Conservation (phyloP, 2,329 filamentous ascomycete genomes). For the Chrysoporthe cubensis region DNA sequence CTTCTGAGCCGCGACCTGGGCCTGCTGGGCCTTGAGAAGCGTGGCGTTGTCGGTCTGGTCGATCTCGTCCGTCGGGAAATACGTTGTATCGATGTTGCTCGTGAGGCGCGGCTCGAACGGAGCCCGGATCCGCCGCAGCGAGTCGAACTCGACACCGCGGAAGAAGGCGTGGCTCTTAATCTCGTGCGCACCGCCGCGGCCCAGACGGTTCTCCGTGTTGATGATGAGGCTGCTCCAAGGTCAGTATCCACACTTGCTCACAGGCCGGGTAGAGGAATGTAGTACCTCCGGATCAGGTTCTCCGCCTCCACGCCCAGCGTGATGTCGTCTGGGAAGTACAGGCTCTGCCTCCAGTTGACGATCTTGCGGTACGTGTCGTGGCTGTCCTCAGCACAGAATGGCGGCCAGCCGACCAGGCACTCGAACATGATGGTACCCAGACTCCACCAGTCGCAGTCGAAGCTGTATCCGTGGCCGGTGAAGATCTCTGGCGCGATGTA, state of each 20-base stretch:
- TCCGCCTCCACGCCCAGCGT: slow-evolving; percentile 87
- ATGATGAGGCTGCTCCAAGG: slow-evolving; percentile 77
- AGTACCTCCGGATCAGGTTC: slow-evolving; percentile 86
- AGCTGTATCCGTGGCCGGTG: slow-evolving; percentile 92
- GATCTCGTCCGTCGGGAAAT: slow-evolving; percentile 99
- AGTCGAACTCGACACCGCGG: slow-evolving; percentile 93
- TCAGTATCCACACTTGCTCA: slow-evolving; percentile 13
- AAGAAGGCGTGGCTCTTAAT: slow-evolving; percentile 97
- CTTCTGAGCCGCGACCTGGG: slow-evolving; percentile 49
- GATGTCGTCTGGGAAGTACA: slow-evolving; percentile 90
- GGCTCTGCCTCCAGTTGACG: slow-evolving; percentile 93
- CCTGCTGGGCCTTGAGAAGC: slow-evolving; percentile 80
- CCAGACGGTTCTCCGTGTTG: slow-evolving; percentile 89
- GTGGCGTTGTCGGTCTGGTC: slow-evolving; percentile 94
- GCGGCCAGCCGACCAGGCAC: slow-evolving; percentile 97
- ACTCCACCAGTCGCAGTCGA: slow-evolving; percentile 99
- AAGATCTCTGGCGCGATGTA: slow-evolving; percentile 99
- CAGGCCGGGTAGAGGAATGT: background rate
- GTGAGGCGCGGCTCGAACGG: slow-evolving; percentile 94
- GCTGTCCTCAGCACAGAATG: slow-evolving; percentile 96
- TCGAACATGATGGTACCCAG: slow-evolving; percentile 99
- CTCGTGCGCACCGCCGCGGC: slow-evolving; percentile 82
- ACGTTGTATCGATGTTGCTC: slow-evolving; percentile 93
- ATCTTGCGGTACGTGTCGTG: slow-evolving; percentile 99
- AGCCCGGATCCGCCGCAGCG: slow-evolving; percentile 87